Base-by-base conservation (phyloP, 129 eudicot species). In the Logfia minima region DNA sequence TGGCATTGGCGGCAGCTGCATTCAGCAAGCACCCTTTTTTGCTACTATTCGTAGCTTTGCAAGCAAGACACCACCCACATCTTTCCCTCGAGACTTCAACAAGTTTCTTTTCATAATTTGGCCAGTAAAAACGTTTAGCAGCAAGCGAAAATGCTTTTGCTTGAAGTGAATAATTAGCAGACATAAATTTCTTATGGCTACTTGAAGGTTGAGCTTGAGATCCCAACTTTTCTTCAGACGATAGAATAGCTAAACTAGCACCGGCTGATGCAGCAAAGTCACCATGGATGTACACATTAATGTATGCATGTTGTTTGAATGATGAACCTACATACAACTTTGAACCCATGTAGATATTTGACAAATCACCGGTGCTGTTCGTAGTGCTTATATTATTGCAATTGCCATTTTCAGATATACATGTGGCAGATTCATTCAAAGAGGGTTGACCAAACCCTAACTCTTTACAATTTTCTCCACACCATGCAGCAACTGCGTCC, bases 231-330 rank as follows among this genome's bases (percentile, higher is more conserved):
- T 89, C 97, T 76, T 91, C 99, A 2, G 92, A 82, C 66, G 92
- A 89, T 65, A 94, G 76, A 74, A 83, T 74, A 32, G 90, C 90
- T 76, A 89, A 79, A 82, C 78, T 87, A 51, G 97, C 97, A 73
- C 96, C 96, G 70, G 99, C 94, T 28, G 99, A 86, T 2, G 99
- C 99, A 68, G 97, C 99, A 82, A 94, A 91, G 60, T 91, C 97
- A 56, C 99, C 99, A 72, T 94, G 96, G 35, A 75, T 63, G 83
- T 91, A 94, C 53, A 82, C 69, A 75, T 94, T 94, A 59, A 78
- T 55, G 75, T 94, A 94, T 43, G 80, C 82, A 18, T 84, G 86
- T 52, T 85, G 63, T 70, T 82, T 91, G 34, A 86, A 94, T 22
- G 90, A 77, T 60, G 92, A 87, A 17, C 99, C 98, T 86, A 60